Base-by-base conservation (phyloP, 176 grass and related monocot genomes). In the Cocos nucifera region DNA sequence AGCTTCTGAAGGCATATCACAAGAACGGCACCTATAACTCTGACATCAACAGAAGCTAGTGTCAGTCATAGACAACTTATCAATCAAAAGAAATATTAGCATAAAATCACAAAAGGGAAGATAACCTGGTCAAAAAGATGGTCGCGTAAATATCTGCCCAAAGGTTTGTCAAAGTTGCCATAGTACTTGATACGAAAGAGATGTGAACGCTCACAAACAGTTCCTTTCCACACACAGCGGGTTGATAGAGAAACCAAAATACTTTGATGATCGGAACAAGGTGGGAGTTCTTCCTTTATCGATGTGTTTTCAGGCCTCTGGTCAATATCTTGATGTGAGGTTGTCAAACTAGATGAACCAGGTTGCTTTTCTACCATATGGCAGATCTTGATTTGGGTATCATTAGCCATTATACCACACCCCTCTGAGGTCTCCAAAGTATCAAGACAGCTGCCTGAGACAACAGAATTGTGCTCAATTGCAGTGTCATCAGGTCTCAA, bases 141-240 rank as follows among this genome's bases (percentile, higher is more conserved):
- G 57, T 98, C 93, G 23, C 82, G 78, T 61, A 98, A 75, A 82
- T 85, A 85, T 59, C 88, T 86, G 79, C 88, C 87, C 69, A 98
- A 76, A 64, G 93, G 87, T 56, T 81, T 98, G 62, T 98, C 87
- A 80, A 83, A 85, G 66, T 98, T 92, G 27, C 87, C 81, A 71
- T 92, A 92, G 70, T 98, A 98, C 71, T 98, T 98, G 44, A 98
- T 98, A 59, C 93, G 87, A 69, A 88, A 83, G 54, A 98, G 74
- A 59, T 98, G 87, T 22, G 85, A 91, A 74, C 81, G 82, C 32
- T 87, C 84, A 73, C 93, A 98, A 60, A 98, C 79, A 65, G 87
- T 92, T 57, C 93, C 79, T 74, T 89, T 92, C 93, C 84, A 98
- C 58, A 92, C 84, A 78, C 84, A 89, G 53, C 81, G 81, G 69